These are phyloP conservation scores for Lobosporangium transversale DNA, from an alignment of 192 early-diverging fungal genomes.

Conservation along the genomic window DNA sequence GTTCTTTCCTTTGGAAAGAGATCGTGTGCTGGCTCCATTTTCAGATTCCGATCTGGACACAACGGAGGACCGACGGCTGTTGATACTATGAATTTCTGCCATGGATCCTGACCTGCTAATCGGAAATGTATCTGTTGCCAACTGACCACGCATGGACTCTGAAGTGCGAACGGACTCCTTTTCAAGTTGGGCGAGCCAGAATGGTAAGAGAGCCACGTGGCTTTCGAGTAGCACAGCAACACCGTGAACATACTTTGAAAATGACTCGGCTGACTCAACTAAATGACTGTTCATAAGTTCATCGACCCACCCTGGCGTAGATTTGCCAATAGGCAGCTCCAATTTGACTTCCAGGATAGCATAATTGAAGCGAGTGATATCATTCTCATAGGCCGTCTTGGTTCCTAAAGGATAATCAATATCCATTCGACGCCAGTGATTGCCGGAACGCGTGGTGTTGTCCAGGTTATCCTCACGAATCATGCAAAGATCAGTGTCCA, in stretches of 20 bases:
- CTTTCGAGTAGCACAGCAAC: constrained; percentile 74
- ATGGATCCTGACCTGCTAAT: constrained; percentile 41
- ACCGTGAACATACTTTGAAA: constrained; percentile 92
- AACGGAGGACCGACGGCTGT: constrained; percentile 40
- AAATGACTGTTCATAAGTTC: constrained; percentile 78
- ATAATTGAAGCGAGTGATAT: constrained; percentile 91
- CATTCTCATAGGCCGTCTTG: constrained; percentile 83
- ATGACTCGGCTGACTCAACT: constrained; percentile 82
- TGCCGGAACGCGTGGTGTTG: constrained; percentile 73
- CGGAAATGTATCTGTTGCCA: constrained; percentile 29
- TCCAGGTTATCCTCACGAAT: constrained; percentile 93
- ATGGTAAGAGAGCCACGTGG: constrained; percentile 69
- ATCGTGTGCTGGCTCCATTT: constrained; percentile 16
- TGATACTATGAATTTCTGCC: constrained; percentile 44
- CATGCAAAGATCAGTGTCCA: constrained; percentile 96
- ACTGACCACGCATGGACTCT: constrained; percentile 44
- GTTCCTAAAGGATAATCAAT: constrained; percentile 66
- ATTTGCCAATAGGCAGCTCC: constrained; percentile 71
- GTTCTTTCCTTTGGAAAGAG: constrained; percentile 43
- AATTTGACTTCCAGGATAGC: constrained; percentile 93
- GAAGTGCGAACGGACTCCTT: constrained; percentile 31
- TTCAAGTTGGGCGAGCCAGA: constrained; percentile 62
- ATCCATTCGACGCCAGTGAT: constrained; percentile 94
- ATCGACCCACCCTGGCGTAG: constrained; percentile 80
- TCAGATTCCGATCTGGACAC: constrained; percentile 41